phyloP scores from a whole-genome alignment of 2,329 filamentous ascomycete species.

The Botrytis tulipae region DNA sequence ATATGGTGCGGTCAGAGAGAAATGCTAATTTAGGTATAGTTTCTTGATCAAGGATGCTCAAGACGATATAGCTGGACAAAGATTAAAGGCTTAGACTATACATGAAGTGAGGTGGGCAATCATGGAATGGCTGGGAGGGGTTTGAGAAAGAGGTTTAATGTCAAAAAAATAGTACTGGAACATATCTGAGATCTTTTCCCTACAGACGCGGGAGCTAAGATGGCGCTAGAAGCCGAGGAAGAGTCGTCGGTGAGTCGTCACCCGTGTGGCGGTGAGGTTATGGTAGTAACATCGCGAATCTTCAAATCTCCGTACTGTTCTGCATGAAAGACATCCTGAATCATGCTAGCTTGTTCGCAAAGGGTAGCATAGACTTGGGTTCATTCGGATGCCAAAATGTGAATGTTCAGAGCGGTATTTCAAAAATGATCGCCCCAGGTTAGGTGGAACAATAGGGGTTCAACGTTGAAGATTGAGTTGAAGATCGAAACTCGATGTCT shows the following conservation, averaged over 20 bases:
- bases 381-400: not conserved
- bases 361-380: not conserved
- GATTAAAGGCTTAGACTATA: conserved; percentile 63
- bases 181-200: not conserved
- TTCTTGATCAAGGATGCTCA: conserved; percentile 84
- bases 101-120: not conserved
- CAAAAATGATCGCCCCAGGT: not conserved
- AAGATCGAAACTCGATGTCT: not conserved
- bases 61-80: conserved; percentile 72
- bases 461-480: not conserved
- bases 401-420: not conserved
- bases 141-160: not conserved
- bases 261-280: not conserved
- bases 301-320: not conserved
- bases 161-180: not conserved
- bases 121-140: not conserved
- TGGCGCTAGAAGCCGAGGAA: not conserved
- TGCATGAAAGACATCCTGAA: not conserved
- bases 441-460: not conserved
- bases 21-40: conserved; percentile 46
- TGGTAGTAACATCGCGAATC: not conserved
- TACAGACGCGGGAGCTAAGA: not conserved
- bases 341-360: not conserved
- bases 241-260: not conserved
- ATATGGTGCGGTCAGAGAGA: not conserved